Evolutionary conservation across 2,329 filamentous ascomycete genomes (phyloP).

Genomic region (Phialocephala sp.): DNA sequence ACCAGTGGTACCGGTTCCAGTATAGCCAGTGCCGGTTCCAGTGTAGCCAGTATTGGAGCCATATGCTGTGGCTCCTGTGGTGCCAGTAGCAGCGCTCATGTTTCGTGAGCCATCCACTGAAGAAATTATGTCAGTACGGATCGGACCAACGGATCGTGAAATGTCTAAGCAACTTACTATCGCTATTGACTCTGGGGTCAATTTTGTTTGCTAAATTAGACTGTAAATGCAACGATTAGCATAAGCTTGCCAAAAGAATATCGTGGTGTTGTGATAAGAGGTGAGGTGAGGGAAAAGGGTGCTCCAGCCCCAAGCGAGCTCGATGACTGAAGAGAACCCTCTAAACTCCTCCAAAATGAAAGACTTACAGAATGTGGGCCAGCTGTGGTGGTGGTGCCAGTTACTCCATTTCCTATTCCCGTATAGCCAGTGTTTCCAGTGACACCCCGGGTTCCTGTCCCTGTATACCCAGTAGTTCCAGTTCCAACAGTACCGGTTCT

Average conservation of each 20-base stretch:
- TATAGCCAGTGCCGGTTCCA: too few relatives aligned
- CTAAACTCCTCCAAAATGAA: too few relatives aligned
- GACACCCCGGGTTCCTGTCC: slow-evolving; percentile 14
- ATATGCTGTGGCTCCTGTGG: slow-evolving; percentile 13
- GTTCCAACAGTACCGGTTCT: slow-evolving; percentile 20
- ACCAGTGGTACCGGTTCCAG: slow-evolving; percentile 20
- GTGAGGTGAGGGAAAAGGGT: too few relatives aligned
- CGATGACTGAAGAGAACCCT: too few relatives aligned
- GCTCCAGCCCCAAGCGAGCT: too few relatives aligned
- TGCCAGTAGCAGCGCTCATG: slow-evolving; percentile 13
- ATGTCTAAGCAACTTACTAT: slow-evolving; percentile 36
- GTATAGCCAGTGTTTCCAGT: neutral
- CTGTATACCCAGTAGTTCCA: neutral
- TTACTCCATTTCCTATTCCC: slow-evolving; percentile 15
- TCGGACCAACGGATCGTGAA: slow-evolving; percentile 44
- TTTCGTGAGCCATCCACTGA: slow-evolving; percentile 16
- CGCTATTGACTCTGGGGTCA: slow-evolving; percentile 58
- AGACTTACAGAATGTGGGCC: slow-evolving; percentile 28
- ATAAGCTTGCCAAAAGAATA: too few relatives aligned
- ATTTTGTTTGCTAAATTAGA: slow-evolving; percentile 49
- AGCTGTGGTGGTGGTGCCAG: slow-evolving; percentile 20
- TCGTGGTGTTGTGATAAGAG: too few relatives aligned
- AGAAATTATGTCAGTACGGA: slow-evolving; percentile 38
- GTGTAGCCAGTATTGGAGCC: neutral
- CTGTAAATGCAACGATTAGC: neutral